Conservation (phyloP, 441 rosid species). For the Erodium trifolium region DNA sequence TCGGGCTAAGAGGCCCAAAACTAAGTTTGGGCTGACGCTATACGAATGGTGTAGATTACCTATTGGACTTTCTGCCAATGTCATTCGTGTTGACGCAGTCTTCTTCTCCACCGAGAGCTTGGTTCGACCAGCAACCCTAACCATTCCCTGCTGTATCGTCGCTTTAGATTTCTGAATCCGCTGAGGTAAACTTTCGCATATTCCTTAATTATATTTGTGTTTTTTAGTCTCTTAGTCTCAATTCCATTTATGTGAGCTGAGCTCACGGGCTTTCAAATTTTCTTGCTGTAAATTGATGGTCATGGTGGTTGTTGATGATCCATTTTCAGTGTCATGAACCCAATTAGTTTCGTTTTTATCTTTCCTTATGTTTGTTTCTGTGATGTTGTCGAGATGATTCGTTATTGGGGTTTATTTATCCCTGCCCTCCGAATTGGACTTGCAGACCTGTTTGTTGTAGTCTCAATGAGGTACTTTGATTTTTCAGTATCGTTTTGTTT, state of each 20-base stretch:
- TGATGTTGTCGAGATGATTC: no score
- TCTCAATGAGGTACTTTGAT: no score
- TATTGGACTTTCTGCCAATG: background rate
- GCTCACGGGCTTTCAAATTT: background rate
- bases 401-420: no score
- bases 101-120: background rate
- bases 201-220: no score
- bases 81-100: background rate
- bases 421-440: no score
- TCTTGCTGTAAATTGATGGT: background rate
- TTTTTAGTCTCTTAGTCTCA: background rate
- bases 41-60: background rate
- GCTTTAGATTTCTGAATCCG: background rate
- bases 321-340: background rate
- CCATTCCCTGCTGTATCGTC: background rate
- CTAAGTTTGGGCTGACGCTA: background rate
- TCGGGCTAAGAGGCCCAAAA: background rate
- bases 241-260: background rate
- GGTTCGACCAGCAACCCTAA: background rate
- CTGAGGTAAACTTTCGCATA: background rate
- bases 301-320: background rate
- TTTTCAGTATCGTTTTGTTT: no score
- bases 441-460: no score
- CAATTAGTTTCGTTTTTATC: no score
- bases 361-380: no score